Evolutionary conservation across 306 rosid species (phyloP), one percentile per base, ranked within the genome.

Genomic region (Astragalus membranaceus): DNA sequence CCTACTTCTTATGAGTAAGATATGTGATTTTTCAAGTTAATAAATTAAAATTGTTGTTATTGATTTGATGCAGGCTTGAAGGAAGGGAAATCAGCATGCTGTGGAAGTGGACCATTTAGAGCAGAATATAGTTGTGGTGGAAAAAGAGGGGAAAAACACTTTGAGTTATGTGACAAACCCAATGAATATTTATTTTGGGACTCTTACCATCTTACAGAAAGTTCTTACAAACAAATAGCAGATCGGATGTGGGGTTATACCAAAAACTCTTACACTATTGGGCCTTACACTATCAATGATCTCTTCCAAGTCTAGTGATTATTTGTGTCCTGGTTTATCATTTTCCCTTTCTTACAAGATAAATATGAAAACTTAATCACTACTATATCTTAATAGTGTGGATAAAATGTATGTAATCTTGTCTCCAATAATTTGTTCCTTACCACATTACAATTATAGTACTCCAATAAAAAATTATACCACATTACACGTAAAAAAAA

Each of bases 41-140:
- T 37, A 57, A 10, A 3, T 17, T 1, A 47, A 42, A 53, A 0
- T 29, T 67, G 6, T 55, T 59, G 23, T 49, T 42, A 42, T 43
- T 33, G 12, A 35, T 78, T 16, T 29, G 48, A 70, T 68, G 79
- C 32, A 90, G 98, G 98, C 39, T 80, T 90, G 30, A 82, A 85
- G 74, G 91, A 89, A 55, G 98, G 85, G 69, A 88, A 85, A 67
- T 42, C 52, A 73, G 96, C 96, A 71, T 92, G 98, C 58, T 90
- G 96, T 77, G 98, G 98, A 20, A 80, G 85, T 64, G 95, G 98
- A 37, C 60, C 60, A 52, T 77, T 65, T 12, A 76, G 91, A 84
- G 96, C 93, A 76, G 80, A 74, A 47, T 81, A 65, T 50, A 92
- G 84, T 58, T 92, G 98, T 59, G 98, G 98, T 50, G 98, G 98